These are phyloP conservation scores for Dactylellina haptotyla DNA, from an alignment of 2,329 filamentous ascomycete genomes.

Conservation along the genomic window DNA sequence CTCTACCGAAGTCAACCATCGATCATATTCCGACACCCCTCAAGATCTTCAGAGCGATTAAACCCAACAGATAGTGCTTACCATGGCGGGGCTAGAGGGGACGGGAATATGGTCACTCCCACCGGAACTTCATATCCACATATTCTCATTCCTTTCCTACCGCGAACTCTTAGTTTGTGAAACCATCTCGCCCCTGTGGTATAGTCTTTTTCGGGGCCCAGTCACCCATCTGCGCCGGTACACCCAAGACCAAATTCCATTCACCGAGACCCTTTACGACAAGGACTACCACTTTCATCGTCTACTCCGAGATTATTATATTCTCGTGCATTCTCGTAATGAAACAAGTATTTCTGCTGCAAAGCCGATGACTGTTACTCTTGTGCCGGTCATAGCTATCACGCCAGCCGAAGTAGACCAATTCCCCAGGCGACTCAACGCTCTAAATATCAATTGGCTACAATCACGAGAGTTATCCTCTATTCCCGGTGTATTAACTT, in stretches of 20 bases:
- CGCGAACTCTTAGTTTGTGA: constrained; percentile 15
- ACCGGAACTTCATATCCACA: constrained; percentile 18
- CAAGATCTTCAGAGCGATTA: not conserved
- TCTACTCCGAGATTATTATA: constrained; percentile 25
- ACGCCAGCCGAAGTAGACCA: constrained; percentile 1
- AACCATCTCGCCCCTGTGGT: constrained; percentile 15
- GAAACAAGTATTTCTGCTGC: not conserved
- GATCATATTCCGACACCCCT: no score
- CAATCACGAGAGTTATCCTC: not conserved
- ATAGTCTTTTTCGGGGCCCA: constrained; percentile 8
- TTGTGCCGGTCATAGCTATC: not conserved
- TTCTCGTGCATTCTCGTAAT: constrained; percentile 10
- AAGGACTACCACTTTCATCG: constrained; percentile 9
- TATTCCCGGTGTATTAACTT: constrained; percentile 18
- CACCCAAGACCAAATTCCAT: not conserved
- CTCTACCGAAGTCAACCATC: no score
- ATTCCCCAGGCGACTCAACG: constrained; percentile 4
- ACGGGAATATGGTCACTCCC: constrained; percentile 20
- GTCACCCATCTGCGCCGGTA: constrained; percentile 1
- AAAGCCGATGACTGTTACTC: constrained; percentile 9
- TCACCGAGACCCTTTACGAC: constrained; percentile 32
- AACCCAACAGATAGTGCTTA: no score
- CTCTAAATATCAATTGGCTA: not conserved
- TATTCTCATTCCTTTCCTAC: constrained; percentile 25
- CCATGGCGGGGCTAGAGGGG: not conserved